Evolutionary conservation across 2,329 filamentous ascomycete species (phyloP), one percentile per base, ranked within the genome.

Genomic region (Colletotrichum orbiculare): DNA sequence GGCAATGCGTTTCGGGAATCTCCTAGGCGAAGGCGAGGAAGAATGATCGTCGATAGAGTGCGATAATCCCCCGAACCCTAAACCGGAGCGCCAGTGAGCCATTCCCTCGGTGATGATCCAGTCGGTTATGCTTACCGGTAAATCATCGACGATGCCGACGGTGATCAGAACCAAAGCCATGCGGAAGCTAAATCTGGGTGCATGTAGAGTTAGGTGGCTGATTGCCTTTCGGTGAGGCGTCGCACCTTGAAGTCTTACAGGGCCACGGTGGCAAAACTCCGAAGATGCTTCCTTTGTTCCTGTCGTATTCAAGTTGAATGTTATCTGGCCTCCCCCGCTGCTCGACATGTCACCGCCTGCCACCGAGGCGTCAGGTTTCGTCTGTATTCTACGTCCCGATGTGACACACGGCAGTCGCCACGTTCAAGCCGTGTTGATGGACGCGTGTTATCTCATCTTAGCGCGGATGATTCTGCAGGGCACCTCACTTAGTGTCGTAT

Each of bases 51-150:
- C 62, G 62, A 65, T 65, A 62, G 45, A 65, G 52, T 65, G 46
- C 41, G 62, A 17, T 61, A 65, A 65, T 65, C 62, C 52, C 54
- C 62, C 62, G 62, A 65, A 56, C 57, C 57, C 62, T 55, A 65
- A 53, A 55, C 56, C 61, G 57, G 58, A 65, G 42, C 25, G 25
- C 25, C 35, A 35, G 43, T 61, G 17, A 56, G 45, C 38, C 45
- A 49, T 46, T 54, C 55, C 13, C n/a, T 55, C 45, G 55, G 25
- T 46, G 37, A 58, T 37, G 55, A 58, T 49, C 45, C 55, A 38
- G 50, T 38, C 42, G 12, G 33, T 43, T 43, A 50, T 35, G 55
- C 55, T 42, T 42, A 42, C 38, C 38, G 25, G 55, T 35, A 58
- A 50, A 50, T 50, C 55, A 38, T 56, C 42, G 34, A 56, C 34